A percentile compares a stretch with the other conserved stretches of the same genome.
These are phyloP conservation scores for Conoideocrella luteorostrata DNA, from an alignment of 2,329 filamentous ascomycete species.

Conservation along the genomic window DNA sequence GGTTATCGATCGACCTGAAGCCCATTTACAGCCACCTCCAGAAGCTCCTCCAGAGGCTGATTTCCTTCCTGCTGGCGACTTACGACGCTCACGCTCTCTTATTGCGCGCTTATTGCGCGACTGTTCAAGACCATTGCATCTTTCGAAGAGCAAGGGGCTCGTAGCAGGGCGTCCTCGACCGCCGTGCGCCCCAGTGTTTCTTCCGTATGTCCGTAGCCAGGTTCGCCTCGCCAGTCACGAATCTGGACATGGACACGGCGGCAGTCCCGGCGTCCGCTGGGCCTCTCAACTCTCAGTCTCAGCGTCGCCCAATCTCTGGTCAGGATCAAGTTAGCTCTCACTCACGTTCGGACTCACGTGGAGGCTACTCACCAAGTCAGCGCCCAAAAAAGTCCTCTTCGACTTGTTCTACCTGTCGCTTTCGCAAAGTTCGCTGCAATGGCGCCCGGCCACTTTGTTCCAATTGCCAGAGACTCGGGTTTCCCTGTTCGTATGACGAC, in stretches of 20 bases:
- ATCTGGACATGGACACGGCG: slow-evolving; percentile 5
- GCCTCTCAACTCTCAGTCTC: slow-evolving; percentile 1
- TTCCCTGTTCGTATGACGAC: slow-evolving; percentile 51
- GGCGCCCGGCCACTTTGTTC: slow-evolving; percentile 46
- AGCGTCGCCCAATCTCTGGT: not conserved
- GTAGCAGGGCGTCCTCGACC: not conserved
- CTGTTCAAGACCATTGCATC: too few relatives aligned
- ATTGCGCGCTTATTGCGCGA: too few relatives aligned
- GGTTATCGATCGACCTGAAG: too few relatives aligned
- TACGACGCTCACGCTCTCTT: too few relatives aligned
- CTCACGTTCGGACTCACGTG: not conserved
- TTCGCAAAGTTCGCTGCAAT: slow-evolving; percentile 54
- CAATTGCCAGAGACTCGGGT: slow-evolving; percentile 53
- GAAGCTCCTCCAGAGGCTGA: too few relatives aligned
- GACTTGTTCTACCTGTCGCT: slow-evolving; percentile 49
- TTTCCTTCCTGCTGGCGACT: too few relatives aligned
- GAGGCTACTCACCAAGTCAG: slow-evolving; percentile 18
- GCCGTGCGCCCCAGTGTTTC: not conserved
- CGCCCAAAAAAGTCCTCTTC: slow-evolving; percentile 36
- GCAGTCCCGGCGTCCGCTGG: not conserved
- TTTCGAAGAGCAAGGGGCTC: too few relatives aligned
- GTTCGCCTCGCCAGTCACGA: slow-evolving; percentile 6
- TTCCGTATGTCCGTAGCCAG: slow-evolving; percentile 1
- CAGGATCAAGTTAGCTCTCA: not conserved
- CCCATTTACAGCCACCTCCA: too few relatives aligned